Evolutionary conservation across 345 rosid species (phyloP), one percentile per base, ranked within the genome.

Genomic region (Euclidium syriacum): DNA sequence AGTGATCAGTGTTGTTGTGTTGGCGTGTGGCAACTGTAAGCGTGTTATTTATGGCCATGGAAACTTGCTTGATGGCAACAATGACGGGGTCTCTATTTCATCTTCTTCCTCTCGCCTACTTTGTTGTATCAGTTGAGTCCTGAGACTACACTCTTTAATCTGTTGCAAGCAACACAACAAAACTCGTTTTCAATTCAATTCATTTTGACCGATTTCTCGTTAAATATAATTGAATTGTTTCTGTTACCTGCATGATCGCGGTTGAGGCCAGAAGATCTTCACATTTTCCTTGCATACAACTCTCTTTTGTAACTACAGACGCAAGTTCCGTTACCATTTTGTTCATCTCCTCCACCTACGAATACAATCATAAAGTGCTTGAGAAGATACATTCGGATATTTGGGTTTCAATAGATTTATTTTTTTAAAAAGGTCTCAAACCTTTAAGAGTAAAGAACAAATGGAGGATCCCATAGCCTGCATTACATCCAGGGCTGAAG

Each of bases 401-500:
- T 1, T 15, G 18, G 3, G 55, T 6, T 27, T 32, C 11, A 20
- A 38, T 2, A 9, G 9, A 27, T 27, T 26, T n/a, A 15, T 17
- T 27, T 26, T n/a, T 10, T 17, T 26, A 15, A 10, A 40, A 10
- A 10, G n/a, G 52, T 70, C 91, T 79, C 47, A n/a, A n/a, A 90
- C 99, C 88, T 76, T 83, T 19, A 90, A 78, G 46, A 76, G 82
- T 62, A 82, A 78, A 58, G 86, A 76, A 69, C 81, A 79, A 60
- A 85, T 79, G 62, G 90, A 83, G 27, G 85, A 80, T 83, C 91
- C 96, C 80, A 87, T 84, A 39, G 87, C 80, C 68, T 83, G 92
- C 96, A 95, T 83, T 74, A 95, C 88, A 59, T 86, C 95, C 27
- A 90, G 88, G 47, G 96, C 97, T 10, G 96, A 87, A 76, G 84